Percentiles rank a stretch among this genome's conserved stretches.
These are phyloP conservation scores for Ogataea methanolica DNA, from an alignment of 805 yeast genomes.

Conservation along the genomic window DNA sequence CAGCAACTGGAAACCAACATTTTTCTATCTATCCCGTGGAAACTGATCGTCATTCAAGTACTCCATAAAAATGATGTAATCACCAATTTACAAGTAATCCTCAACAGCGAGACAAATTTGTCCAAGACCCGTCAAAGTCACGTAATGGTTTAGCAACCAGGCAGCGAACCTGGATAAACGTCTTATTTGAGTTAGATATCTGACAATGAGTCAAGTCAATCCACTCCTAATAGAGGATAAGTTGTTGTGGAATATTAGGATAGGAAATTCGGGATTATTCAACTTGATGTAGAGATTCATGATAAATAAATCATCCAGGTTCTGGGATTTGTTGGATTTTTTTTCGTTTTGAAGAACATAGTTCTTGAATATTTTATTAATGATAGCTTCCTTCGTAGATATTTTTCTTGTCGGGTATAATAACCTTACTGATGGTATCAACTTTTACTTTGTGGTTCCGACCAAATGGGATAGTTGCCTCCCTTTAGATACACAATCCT, in stretches of 20 bases:
- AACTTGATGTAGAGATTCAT: slow-evolving; percentile 76
- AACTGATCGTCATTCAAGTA: slow-evolving; percentile 87
- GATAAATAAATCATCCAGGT: slow-evolving; percentile 39
- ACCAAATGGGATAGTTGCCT: no score
- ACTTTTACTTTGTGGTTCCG: no score
- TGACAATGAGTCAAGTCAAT: slow-evolving; percentile 88
- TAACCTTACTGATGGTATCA: slow-evolving; percentile 62
- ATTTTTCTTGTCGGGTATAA: slow-evolving; percentile 54
- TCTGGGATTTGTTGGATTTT: neutral
- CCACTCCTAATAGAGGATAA: slow-evolving; percentile 88
- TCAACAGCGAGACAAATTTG: slow-evolving; percentile 80
- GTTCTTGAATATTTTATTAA: slow-evolving; percentile 40
- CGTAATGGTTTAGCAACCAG: slow-evolving; percentile 69
- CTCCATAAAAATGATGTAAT: slow-evolving; percentile 83
- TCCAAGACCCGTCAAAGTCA: slow-evolving; percentile 97
- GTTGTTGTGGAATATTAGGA: slow-evolving; percentile 84
- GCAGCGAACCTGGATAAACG: slow-evolving; percentile 84
- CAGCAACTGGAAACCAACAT: slow-evolving; percentile 90
- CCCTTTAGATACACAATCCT: no score
- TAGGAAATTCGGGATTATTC: slow-evolving; percentile 81
- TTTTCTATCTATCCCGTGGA: slow-evolving; percentile 62
- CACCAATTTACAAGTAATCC: slow-evolving; percentile 86
- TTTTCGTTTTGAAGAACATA: slow-evolving; percentile 8
- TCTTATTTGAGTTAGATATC: slow-evolving; percentile 87
- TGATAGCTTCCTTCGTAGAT: slow-evolving; percentile 39